Evolutionary conservation across 2,329 filamentous ascomycete species (phyloP), one percentile per base, ranked within the genome.

Genomic region (Neonectria magnoliae): DNA sequence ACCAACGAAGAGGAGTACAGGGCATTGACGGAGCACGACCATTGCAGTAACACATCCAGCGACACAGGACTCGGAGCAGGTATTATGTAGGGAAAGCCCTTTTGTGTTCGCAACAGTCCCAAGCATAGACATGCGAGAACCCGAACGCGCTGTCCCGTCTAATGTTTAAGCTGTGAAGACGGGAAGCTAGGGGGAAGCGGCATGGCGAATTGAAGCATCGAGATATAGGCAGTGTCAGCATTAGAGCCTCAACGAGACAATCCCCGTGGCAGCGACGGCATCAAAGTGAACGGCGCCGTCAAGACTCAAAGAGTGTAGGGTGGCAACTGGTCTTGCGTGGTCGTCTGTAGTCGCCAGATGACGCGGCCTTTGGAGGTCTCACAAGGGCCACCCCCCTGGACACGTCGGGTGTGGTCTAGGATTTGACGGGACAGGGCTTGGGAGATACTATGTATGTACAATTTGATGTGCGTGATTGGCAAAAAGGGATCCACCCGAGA

Each of bases 321-420:
- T 52, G 56, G 47, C 36, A 48, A 41, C 14, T 48, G 58, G 44
- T n/a, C 25, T 13, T n/a, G 31, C 58, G 65, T 62, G 64, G 59
- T 64, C 56, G 73, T 68, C 31, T 48, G 61, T 60, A 70, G 61
- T 65, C 51, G 62, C 53, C 66, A 71, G 71, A 71, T 73, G 71
- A 73, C 71, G 71, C 71, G 71, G 69, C 69, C 71, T 72, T 51
- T 38, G 68, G 57, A 68, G 70, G 69, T 73, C 65, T 68, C 60
- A 47, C 22, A 54, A 38, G 38, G 51, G 36, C 57, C 69, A 72
- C 71, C 66, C 71, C 60, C 59, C 60, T 51, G 45, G 68, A 66
- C 65, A 67, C 71, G 66, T 54, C 52, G 36, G 36, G 36, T n/a
- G 14, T 38, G 36, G 14, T 5, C 36, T 38, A 52, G 53, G 62